Evolutionary conservation across 108 stramenopile genomes (phyloP).

Genomic region (Conticribra guillardii): DNA sequence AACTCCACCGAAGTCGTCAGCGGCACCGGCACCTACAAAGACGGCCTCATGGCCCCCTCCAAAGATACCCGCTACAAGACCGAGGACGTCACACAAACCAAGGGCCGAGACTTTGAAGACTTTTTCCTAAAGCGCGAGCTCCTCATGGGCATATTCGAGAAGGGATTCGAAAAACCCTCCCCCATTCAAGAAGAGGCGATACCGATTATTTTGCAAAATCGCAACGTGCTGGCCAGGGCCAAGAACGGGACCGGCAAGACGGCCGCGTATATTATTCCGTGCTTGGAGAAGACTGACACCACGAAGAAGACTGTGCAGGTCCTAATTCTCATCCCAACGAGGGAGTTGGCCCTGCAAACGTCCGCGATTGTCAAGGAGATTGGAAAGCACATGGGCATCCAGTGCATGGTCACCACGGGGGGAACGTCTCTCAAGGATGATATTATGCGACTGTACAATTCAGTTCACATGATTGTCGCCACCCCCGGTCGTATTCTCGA

Average conservation of each 20-base stretch:
- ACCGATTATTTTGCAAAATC: slow-evolving; percentile 95
- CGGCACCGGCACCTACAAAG: slow-evolving; percentile 82
- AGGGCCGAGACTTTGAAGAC: slow-evolving; percentile 98
- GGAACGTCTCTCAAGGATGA: slow-evolving; percentile 98
- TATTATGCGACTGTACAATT: slow-evolving; percentile 97
- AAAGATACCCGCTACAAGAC: slow-evolving; percentile 93
- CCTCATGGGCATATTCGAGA: slow-evolving; percentile 99
- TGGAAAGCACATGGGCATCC: slow-evolving; percentile 97
- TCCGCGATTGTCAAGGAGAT: slow-evolving; percentile 98
- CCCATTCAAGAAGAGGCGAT: slow-evolving; percentile 99
- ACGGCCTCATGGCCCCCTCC: slow-evolving; percentile 79
- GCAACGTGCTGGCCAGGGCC: slow-evolving; percentile 96
- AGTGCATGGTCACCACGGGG: slow-evolving; percentile 98
- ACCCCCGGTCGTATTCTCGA: slow-evolving; percentile 99
- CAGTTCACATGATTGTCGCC: slow-evolving; percentile 94
- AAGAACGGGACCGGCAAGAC: slow-evolving; percentile 99
- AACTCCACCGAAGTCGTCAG: slow-evolving; percentile 41
- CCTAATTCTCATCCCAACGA: slow-evolving; percentile 95
- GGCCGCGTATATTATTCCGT: slow-evolving; percentile 98
- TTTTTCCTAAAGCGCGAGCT: slow-evolving; percentile 96
- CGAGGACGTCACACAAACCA: slow-evolving; percentile 96
- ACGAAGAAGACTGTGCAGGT: slow-evolving; percentile 89
- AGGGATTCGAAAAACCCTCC: slow-evolving; percentile 98
- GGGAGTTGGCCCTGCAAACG: slow-evolving; percentile 98
- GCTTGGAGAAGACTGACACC: slow-evolving; percentile 96